phyloP scores from a whole-genome alignment of 1,284 basidiomycete genomes.

The Salmacisia buchloeana region DNA sequence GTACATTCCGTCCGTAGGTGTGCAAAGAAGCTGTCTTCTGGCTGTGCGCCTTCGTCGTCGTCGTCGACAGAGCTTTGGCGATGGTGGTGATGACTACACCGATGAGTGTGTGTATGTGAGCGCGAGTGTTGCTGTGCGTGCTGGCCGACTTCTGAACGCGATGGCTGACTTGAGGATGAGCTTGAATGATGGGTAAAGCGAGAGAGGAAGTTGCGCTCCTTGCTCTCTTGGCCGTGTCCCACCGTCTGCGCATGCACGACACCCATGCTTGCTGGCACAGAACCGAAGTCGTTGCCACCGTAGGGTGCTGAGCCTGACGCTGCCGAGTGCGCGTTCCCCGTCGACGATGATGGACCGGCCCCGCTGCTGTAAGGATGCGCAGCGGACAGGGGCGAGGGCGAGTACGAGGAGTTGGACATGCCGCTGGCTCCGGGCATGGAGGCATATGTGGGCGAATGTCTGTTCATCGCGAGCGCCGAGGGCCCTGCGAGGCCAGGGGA shows the following conservation, averaged over 20 bases:
- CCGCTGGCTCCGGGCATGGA: conserved; percentile 4
- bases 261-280: not conserved
- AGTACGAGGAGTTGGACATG: not conserved
- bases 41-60: not conserved
- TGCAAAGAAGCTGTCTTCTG: conserved; percentile 36
- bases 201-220: no score
- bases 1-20: conserved; percentile 36
- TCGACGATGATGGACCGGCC: not conserved
- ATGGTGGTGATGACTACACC: not conserved
- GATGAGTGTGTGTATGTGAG: not conserved
- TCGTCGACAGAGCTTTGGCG: not conserved
- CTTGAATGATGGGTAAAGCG: not conserved
- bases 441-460: not conserved
- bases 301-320: not conserved
- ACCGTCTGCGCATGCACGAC: not conserved
- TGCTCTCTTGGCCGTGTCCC: not conserved
- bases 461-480: not conserved
- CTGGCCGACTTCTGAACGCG: not conserved
- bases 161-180: not conserved
- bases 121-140: not conserved
- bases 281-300: not conserved
- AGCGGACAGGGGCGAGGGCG: not conserved
- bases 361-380: not conserved
- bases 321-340: not conserved
- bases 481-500: no score